Evolutionary conservation across 805 yeast species (phyloP).

Genomic region (Debaryomyces castellii): DNA sequence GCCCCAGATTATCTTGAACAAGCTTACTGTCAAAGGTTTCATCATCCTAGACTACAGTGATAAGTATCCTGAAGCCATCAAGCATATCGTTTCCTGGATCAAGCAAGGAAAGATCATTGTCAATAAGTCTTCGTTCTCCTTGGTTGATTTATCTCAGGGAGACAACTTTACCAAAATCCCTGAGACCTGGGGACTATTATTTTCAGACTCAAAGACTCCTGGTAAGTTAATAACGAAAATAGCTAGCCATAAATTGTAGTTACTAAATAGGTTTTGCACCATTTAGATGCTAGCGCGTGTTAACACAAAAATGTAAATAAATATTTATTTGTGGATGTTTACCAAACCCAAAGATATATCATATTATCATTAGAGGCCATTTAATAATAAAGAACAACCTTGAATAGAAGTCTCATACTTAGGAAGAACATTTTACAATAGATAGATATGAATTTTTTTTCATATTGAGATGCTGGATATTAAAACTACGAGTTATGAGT

Average conservation of each 20-base stretch:
- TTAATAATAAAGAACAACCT: no score
- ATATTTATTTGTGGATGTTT: neutral
- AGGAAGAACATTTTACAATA: neutral
- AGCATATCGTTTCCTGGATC: slow-evolving; percentile 11
- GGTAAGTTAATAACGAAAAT: slow-evolving; percentile 55
- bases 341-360: neutral
- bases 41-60: slow-evolving; percentile 16
- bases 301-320: neutral
- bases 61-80: slow-evolving; percentile 10
- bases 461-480: neutral
- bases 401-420: neutral
- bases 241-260: slow-evolving; percentile 12
- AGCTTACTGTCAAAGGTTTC: slow-evolving; percentile 20
- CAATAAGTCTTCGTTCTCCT: slow-evolving; percentile 12
- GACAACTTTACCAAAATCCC: slow-evolving; percentile 45
- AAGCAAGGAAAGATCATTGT: slow-evolving; percentile 17
- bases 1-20: slow-evolving; percentile 19
- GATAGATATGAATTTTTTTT: neutral
- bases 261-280: neutral
- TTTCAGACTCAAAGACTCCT: slow-evolving; percentile 40
- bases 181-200: slow-evolving; percentile 45
- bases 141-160: slow-evolving; percentile 11
- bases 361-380: neutral
- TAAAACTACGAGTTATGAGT: neutral
- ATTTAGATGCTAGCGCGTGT: neutral